These are phyloP conservation scores for Nemania bipapillata DNA, from an alignment of 2,329 filamentous ascomycete species.

Conservation along the genomic window DNA sequence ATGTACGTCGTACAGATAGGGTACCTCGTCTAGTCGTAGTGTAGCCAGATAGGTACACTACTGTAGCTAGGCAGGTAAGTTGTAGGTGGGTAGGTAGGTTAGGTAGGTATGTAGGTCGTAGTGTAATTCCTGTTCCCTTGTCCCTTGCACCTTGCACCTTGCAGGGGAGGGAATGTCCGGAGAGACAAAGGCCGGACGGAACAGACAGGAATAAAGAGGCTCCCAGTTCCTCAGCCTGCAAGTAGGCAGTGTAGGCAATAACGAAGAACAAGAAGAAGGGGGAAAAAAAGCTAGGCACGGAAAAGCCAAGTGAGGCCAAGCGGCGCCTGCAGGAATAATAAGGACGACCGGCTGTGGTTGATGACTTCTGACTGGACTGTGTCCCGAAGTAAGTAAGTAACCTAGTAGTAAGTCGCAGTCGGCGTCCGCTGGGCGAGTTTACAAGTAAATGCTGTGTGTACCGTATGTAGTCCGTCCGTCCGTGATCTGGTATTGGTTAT, in stretches of 20 bases:
- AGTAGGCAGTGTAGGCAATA: constrained; percentile 8
- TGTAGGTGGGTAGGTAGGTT: constrained; percentile 6
- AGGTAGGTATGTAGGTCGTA: constrained; percentile 5
- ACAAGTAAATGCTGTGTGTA: constrained; percentile 15
- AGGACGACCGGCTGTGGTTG: constrained; percentile 26
- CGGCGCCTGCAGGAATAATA: constrained; percentile 35
- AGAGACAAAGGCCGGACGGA: constrained; percentile 37
- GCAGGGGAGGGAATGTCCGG: constrained; percentile 37
- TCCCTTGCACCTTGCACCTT: constrained; percentile 28
- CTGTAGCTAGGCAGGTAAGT: background rate
- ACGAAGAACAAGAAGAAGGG: constrained; percentile 18
- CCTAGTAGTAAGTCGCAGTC: constrained; percentile 31
- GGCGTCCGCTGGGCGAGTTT: constrained; percentile 6
- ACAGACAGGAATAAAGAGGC: constrained; percentile 33
- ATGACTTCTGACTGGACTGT: constrained; percentile 20
- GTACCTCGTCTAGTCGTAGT: constrained; percentile 3
- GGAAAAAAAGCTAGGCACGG: constrained; percentile 32
- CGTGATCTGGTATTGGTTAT: constrained; percentile 4
- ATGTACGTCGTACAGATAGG: constrained; percentile 28
- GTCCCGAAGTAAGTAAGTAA: constrained; percentile 10
- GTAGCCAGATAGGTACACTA: background rate
- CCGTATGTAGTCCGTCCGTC: constrained; percentile 12
- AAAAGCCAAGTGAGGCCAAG: constrained; percentile 37
- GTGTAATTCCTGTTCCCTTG: constrained; percentile 20
- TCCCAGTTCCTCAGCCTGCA: constrained; percentile 12